Evolutionary conservation across 2,329 filamentous ascomycete genomes (phyloP), one percentile per base, ranked within the genome.

Genomic region (Lanzia echinophila): DNA sequence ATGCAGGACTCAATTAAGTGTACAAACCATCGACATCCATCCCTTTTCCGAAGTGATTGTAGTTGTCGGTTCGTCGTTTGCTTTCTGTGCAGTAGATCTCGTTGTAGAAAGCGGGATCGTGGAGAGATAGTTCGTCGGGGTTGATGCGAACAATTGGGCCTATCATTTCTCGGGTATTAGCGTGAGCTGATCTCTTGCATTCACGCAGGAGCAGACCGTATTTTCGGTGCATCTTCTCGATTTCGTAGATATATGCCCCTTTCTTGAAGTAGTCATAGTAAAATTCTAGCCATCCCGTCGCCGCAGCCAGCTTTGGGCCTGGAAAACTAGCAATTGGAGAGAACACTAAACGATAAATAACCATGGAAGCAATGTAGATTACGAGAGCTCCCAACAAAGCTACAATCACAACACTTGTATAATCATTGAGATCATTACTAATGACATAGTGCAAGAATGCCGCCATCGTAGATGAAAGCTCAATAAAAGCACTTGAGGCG

Each of bases 241-340:
- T n/a, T n/a, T n/a, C 36, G 15, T 39, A 39, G n/a, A 17, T 2
- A 8, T 39, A 39, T 39, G 36, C 36, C 3, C 36, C 36, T 10
- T 19, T 19, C 36, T 39, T 39, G 36, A 39, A 15, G 1, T 15
- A 19, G n/a, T 39, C 36, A 39, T n/a, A 39, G n/a, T 39, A 39
- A 8, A 17, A 11, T 19, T 65, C 59, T 44, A 66, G 67, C 65
- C 57, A 65, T 3, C 42, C 36, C 1, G 63, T 67, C 24, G 66
- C 58, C 2, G 68, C 68, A 7, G 69, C 68, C 1, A 67, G 54
- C 20, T 58, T 67, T 3, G 69, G 68, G 2, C 69, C 69, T 2
- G 63, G 67, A 46, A 70, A 69, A 2, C 57, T 47, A 6, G 64
- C 60, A 28, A 70, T 57, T 7, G 68, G 68, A 49, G 67, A 67